Evolutionary conservation across 805 yeast species (phyloP).

Genomic region (Candida wancherniae): DNA sequence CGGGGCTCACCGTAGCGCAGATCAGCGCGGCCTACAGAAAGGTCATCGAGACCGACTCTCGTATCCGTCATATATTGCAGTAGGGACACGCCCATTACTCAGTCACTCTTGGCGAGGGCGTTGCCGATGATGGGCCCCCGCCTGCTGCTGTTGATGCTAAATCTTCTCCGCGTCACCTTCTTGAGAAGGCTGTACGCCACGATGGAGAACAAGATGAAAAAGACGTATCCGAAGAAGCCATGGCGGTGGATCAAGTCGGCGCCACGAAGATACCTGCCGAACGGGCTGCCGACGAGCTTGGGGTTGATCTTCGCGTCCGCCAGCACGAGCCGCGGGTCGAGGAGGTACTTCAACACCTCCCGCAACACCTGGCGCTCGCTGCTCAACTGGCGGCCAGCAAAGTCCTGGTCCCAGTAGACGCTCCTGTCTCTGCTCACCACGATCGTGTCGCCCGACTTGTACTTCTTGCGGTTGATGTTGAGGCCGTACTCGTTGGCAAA

Average conservation of each 20-base stretch:
- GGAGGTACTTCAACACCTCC: slow-evolving; percentile 34
- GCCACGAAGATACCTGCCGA: slow-evolving; percentile 29
- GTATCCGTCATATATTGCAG: slow-evolving; percentile 12
- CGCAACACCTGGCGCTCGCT: slow-evolving; percentile 30
- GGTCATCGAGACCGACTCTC: slow-evolving; percentile 35
- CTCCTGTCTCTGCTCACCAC: slow-evolving; percentile 44
- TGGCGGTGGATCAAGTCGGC: slow-evolving; percentile 42
- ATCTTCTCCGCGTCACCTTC: slow-evolving; percentile 2
- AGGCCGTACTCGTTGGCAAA: slow-evolving; percentile 31
- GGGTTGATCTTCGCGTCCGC: slow-evolving; percentile 12
- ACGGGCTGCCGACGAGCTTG: slow-evolving; percentile 43
- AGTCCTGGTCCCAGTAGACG: slow-evolving; percentile 28
- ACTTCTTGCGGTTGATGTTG: slow-evolving; percentile 31
- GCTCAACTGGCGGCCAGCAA: slow-evolving; percentile 33
- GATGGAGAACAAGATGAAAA: slow-evolving; percentile 9
- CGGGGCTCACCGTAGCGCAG: slow-evolving; percentile 20
- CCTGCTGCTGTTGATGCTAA: background rate
- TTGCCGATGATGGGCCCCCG: slow-evolving; percentile 14
- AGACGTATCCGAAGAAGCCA: slow-evolving; percentile 42
- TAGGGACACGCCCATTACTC: background rate
- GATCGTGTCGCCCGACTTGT: slow-evolving; percentile 51
- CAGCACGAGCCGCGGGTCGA: slow-evolving; percentile 29
- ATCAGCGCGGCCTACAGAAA: slow-evolving; percentile 30
- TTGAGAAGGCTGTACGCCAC: slow-evolving; percentile 3
- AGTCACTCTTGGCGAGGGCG: slow-evolving; percentile 11